Base-by-base conservation (phyloP, 2,329 filamentous ascomycete genomes). In the Mycosphaerella arachidis region DNA sequence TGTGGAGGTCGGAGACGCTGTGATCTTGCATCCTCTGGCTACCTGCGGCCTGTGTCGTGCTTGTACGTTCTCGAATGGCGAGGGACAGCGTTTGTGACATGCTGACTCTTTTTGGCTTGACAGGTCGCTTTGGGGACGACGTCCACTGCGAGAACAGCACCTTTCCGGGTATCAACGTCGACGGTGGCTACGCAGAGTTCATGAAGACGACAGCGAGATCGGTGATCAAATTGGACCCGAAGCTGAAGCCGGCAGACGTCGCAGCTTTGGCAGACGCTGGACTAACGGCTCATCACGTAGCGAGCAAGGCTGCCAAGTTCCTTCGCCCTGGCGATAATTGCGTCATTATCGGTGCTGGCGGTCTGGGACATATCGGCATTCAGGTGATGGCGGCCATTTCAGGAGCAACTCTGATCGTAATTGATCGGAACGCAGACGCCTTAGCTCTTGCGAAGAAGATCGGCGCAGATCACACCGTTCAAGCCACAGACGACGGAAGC, bases 301-400 rank as follows among this genome's bases (percentile, higher is more conserved):
- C 61, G 9, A 60, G 63, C 10, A 69, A 69, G 50, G 67, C 66
- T 24, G 66, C 66, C 1, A 61, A 61, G 48, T 40, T 65, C n/a
- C 59, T 69, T 16, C 53, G 67, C 20, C 66, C 67, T 18, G 66
- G 67, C 30, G 63, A 69, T 6, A 46, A 64, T 20, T 65, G 62
- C 35, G 66, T 69, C 10, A 64, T 67, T 30, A 68, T 69, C 37
- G 67, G 67, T 2, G 67, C 67, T 12, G 67, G 67, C 20, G 67
- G 66, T 29, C 58, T 67, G 7, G 64, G 65, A 13, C 65, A 67
- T 56, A 67, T 67, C 30, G 66, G 67, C 6, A 64, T 69, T 16
- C 66, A 69, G 37, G 66, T 68, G 24, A 65, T 68, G 66, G 63
- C 64, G 45, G 67, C 67, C 12, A 67, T 69, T 40, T 64, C 59